Conservation (phyloP, 306 rosid genomes). For the barrel medic (Medicago truncatula) region MtrunA17r5.0-ANR NC_053049.1:44755001-44755500, state of each 20-base stretch:
- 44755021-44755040: slow-evolving; percentile 66
- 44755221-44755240: not conserved
- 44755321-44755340: slow-evolving; percentile 37
- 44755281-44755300: no score
- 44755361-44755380: not conserved
- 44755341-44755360: not conserved
- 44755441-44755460: slow-evolving; percentile 18
- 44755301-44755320: slow-evolving; percentile 9
- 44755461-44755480: not conserved
- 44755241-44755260: no score
- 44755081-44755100: slow-evolving; percentile 83
- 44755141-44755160: slow-evolving; percentile 78
- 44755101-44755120: slow-evolving; percentile 98
- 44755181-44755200: slow-evolving; percentile 98
- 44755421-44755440: not conserved
- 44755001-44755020: slow-evolving; percentile 81
- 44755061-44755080: slow-evolving; percentile 88
- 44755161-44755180: slow-evolving; percentile 94
- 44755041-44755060: slow-evolving; percentile 73
- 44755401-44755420: slow-evolving; percentile 30
- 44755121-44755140: slow-evolving; percentile 91
- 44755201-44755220: not conserved
- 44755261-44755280: no score
- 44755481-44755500: not conserved
- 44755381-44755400: slow-evolving; percentile 11